phyloP scores from a whole-genome alignment of 2,329 filamentous ascomycete species.

The Talaromyces amestolkiae region DNA sequence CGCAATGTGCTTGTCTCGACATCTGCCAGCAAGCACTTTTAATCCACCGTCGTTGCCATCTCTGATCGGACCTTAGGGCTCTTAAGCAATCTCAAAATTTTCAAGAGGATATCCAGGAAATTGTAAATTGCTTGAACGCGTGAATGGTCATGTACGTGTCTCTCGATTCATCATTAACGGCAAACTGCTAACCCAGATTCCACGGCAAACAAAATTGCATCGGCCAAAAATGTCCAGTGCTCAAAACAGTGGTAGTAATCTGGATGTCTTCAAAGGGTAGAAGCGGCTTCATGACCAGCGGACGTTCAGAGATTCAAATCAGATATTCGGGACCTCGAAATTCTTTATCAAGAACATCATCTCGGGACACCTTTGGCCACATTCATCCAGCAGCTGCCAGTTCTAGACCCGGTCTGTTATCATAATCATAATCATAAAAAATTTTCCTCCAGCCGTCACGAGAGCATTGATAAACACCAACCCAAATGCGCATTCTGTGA shows the following conservation, averaged over 20 bases:
- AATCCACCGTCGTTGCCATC: background rate
- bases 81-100: background rate
- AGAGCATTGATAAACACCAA: background rate
- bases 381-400: background rate
- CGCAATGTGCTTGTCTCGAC: background rate
- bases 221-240: background rate
- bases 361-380: background rate
- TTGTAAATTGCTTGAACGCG: background rate
- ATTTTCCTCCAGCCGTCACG: background rate
- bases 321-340: too few species aligned
- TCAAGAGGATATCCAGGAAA: background rate
- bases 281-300: too few species aligned
- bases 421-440: background rate
- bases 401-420: background rate
- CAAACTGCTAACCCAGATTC: background rate
- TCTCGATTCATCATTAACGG: background rate
- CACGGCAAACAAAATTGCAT: background rate
- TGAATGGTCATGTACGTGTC: background rate
- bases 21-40: background rate
- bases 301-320: too few species aligned
- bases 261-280: background rate
- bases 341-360: background rate
- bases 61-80: background rate
- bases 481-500: background rate
- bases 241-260: background rate